These are phyloP conservation scores for Fraxinus pennsylvanica DNA, from an alignment of 257 asterid genomes.

Conservation along the genomic window DNA sequence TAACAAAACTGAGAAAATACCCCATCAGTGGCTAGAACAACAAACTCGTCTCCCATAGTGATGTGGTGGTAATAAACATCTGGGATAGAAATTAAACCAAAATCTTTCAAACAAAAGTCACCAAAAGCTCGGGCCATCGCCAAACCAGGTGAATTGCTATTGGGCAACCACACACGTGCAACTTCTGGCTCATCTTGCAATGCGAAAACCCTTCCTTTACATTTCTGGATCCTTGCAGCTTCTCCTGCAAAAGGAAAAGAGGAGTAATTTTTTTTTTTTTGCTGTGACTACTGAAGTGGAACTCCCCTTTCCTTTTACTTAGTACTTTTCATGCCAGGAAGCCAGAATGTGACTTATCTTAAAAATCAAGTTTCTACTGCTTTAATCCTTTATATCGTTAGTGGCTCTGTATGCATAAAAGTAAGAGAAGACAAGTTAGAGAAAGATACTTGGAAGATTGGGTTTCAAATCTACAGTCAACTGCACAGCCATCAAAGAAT, in stretches of 20 bases:
- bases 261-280: background rate
- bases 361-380: background rate
- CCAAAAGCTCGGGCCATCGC: slow-evolving; percentile 99
- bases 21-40: slow-evolving; percentile 96
- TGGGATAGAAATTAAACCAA: slow-evolving; percentile 92
- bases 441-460: slow-evolving; percentile 86
- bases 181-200: slow-evolving; percentile 99
- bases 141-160: slow-evolving; percentile 93
- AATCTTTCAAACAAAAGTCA: slow-evolving; percentile 94
- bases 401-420: background rate
- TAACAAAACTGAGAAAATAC: slow-evolving; percentile 39
- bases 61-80: slow-evolving; percentile 91
- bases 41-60: slow-evolving; percentile 65
- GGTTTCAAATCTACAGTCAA: slow-evolving; percentile 97
- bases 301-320: background rate
- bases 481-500: slow-evolving; percentile 75
- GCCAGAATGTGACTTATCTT: background rate
- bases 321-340: background rate
- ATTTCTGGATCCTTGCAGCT: slow-evolving; percentile 93
- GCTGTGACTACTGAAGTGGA: slow-evolving; percentile 2
- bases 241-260: slow-evolving; percentile 62
- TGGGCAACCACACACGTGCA: slow-evolving; percentile 99
- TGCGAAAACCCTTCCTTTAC: slow-evolving; percentile 93
- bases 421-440: slow-evolving; percentile 15
- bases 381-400: background rate